A percentile compares a stretch with the other conserved stretches of the same genome.
Evolutionary conservation across 495 filamentous ascomycete genomes (phyloP).

Genomic region (Hypoxylon intermedium): DNA sequence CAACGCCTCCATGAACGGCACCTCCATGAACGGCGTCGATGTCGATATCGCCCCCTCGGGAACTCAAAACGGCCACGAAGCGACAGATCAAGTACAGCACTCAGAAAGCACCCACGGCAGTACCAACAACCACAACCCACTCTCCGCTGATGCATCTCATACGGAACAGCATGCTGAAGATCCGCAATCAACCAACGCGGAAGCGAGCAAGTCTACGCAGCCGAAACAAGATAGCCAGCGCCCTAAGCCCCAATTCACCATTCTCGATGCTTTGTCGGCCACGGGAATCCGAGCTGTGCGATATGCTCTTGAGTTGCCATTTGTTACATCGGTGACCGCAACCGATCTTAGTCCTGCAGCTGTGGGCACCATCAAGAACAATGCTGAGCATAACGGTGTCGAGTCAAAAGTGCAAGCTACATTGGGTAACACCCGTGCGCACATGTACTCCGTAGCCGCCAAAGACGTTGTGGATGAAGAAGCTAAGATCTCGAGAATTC

Average conservation of each 20-base stretch:
- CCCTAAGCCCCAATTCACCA: constrained; percentile 64
- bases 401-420: constrained; percentile 71
- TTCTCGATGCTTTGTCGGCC: constrained; percentile 93
- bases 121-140: not conserved
- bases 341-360: constrained; percentile 86
- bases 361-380: constrained; percentile 78
- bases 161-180: constrained; percentile 5
- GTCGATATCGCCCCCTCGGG: constrained; percentile 1
- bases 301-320: constrained; percentile 89
- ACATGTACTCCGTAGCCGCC: constrained; percentile 78
- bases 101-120: not conserved
- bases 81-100: constrained; percentile 11
- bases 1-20: constrained; percentile 11
- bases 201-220: constrained; percentile 32
- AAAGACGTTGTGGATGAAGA: constrained; percentile 41
- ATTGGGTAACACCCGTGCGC: constrained; percentile 82
- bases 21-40: not conserved
- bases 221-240: constrained; percentile 13
- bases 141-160: not conserved
- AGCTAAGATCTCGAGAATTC: constrained; percentile 40
- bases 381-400: constrained; percentile 81
- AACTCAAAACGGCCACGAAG: constrained; percentile 29
- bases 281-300: constrained; percentile 91
- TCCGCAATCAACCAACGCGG: constrained; percentile 18
- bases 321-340: constrained; percentile 79